Base-by-base conservation (phyloP, 345 rosid species). In the Sisymbrium altissimum region DNA sequence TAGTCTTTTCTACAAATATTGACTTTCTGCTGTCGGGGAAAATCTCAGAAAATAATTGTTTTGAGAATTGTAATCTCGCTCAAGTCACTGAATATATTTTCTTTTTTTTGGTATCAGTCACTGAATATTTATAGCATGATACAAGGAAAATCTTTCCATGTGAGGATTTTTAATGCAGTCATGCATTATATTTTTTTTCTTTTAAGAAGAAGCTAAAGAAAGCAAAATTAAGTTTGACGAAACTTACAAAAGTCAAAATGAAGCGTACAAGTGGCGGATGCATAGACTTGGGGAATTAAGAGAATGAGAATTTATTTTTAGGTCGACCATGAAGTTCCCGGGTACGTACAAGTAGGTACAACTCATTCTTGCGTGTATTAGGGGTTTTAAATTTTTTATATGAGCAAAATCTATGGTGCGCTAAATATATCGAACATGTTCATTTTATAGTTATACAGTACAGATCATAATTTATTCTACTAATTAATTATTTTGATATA, bases 331-430 rank as follows among this genome's bases (percentile, higher is more conserved):
- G 33, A 29, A 29, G 12, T 41, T 50, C 61, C 13, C 9, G 30
- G 14, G 70, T 32, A 64, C 49, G 72, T 65, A 66, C 53, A 27
- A 57, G 40, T 38, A 35, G 49, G 78, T 58, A 48, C 66, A 66
- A 67, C 62, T 66, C 78, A 58, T 49, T 48, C 73, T 68, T 67
- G 55, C 68, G 56, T 50, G 63, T 49, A 59, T 49, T 49, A 58
- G 53, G 52, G 50, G 2, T 66, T 66, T 9, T n/a, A 3, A 8
- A n/a, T 3, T 6, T 5, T 29, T 1, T 36, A 35, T 40, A 25
- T 36, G 59, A 56, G 36, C 59, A 73, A 35, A 29, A 66, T 66
- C 66, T 56, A 25, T 32, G 19, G 40, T 73, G 21, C 39, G 50
- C 1, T 17, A 56, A 19, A 48, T 25, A 23, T 50, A 52, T 38